Evolutionary conservation across 116 monocot genomes (phyloP).

Genomic region (Cymodocea nodosa): DNA sequence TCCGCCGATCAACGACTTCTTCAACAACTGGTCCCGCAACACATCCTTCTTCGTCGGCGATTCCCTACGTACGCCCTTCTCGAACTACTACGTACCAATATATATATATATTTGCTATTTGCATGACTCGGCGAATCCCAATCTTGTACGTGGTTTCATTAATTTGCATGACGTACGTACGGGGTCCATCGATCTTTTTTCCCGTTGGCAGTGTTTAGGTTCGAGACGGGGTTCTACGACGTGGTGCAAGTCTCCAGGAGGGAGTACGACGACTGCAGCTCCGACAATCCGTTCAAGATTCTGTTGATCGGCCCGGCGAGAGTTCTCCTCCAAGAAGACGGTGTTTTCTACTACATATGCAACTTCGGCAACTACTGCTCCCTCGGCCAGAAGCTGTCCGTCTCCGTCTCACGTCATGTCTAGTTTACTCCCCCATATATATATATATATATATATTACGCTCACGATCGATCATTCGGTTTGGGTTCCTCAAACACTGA

Average conservation of each 20-base stretch:
- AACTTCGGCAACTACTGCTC: constrained; percentile 54
- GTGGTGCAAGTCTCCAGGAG: constrained; percentile 43
- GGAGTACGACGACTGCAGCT: constrained; percentile 43
- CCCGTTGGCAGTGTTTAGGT: constrained; percentile 72
- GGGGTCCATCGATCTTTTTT: too few relatives aligned
- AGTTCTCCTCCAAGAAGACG: constrained; percentile 23
- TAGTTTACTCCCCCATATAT: not conserved
- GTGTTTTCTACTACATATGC: constrained; percentile 40
- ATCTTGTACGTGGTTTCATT: too few relatives aligned
- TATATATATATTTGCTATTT: too few relatives aligned
- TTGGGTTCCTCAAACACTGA: not conserved
- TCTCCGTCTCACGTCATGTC: constrained; percentile 14
- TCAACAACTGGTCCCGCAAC: constrained; percentile 46
- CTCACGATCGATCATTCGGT: too few relatives aligned
- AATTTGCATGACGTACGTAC: too few relatives aligned
- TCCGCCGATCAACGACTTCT: constrained; percentile 32
- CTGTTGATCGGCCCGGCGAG: constrained; percentile 24
- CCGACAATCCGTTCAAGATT: constrained; percentile 27
- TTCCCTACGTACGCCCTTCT: constrained; percentile 19
- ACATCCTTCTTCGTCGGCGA: constrained; percentile 36
- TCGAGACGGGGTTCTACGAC: constrained; percentile 43
- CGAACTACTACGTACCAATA: not conserved
- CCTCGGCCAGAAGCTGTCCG: constrained; percentile 41
- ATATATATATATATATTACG: too few relatives aligned
- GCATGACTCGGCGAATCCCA: too few relatives aligned